Evolutionary conservation across 371 early-diverging fungal species (phyloP), one percentile per base, ranked within the genome.

Genomic region (Gilbertella persicaria): DNA sequence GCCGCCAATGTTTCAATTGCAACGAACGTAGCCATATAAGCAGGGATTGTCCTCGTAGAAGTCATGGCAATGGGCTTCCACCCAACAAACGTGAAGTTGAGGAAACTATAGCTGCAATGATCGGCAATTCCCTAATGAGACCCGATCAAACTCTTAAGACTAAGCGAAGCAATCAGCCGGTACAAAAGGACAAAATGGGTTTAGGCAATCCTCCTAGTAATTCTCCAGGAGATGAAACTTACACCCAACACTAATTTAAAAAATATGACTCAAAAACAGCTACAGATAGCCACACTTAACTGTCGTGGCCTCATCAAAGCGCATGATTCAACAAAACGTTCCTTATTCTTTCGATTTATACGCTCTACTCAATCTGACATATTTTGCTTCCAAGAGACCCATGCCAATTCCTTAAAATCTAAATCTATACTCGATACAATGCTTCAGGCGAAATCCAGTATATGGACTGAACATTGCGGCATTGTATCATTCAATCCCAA

Each of bases 381-480:
- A 20, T 25, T 49, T 7, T 17, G 23, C 39, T 37, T 49, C n/a
- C 49, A 49, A 49, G 49, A 49, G 23, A 49, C 49, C 37, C 49
- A 49, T 16, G 49, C 49, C 39, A 24, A 19, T 14, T 38, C 39
- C 16, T 3, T 13, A 5, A 4, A 17, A 9, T 13, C 35, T 5
- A 33, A 23, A 49, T 23, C 33, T 14, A n/a, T 16, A 19, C 16
- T 49, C 6, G 13, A 49, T 37, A 36, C 16, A 16, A 33, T 35
- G 35, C 37, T 49, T 23, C 49, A 38, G n/a, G 13, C 49, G 4
- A 5, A 49, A 12, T 17, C 35, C 17, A 23, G 24, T 12, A 10
- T 49, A 35, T 49, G 49, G 49, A 36, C 37, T 33, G 16, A 17
- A 13, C 49, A 49, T 26, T 49, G 49, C 26, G 49, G 39, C 26